Evolutionary conservation across 805 yeast genomes (phyloP).

Genomic region (Pichia deserticola): DNA sequence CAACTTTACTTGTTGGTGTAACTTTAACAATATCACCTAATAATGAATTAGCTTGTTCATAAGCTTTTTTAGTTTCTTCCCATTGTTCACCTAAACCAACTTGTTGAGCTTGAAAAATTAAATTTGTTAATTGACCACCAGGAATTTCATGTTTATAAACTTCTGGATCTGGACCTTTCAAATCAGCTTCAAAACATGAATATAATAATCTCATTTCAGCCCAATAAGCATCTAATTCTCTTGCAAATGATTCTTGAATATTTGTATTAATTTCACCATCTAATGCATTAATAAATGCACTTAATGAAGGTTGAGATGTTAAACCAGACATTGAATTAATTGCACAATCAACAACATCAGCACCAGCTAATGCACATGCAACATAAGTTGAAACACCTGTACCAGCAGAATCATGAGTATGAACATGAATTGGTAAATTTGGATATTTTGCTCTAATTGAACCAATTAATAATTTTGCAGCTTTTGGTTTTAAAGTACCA

Average conservation of each 20-base stretch:
- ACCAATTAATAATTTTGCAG: slow-evolving; percentile 77
- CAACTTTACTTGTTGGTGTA: slow-evolving; percentile 99
- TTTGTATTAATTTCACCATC: slow-evolving; percentile 82
- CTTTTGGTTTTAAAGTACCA: slow-evolving; percentile 94
- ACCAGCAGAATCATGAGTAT: slow-evolving; percentile 99
- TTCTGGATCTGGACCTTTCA: slow-evolving; percentile 99
- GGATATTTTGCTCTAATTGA: slow-evolving; percentile 83
- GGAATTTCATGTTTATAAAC: slow-evolving; percentile 98
- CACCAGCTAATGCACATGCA: slow-evolving; percentile 92
- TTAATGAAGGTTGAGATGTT: slow-evolving; percentile 96
- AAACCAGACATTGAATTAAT: slow-evolving; percentile 96
- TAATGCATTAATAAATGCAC: slow-evolving; percentile 85
- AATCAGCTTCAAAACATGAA: slow-evolving; percentile 95
- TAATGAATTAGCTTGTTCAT: slow-evolving; percentile 81
- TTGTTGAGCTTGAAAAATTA: slow-evolving; percentile 98
- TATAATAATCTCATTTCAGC: slow-evolving; percentile 96
- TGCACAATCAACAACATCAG: slow-evolving; percentile 97
- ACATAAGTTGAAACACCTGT: slow-evolving; percentile 97
- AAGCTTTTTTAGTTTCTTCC: slow-evolving; percentile 92
- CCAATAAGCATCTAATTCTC: slow-evolving; percentile 93
- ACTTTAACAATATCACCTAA: slow-evolving; percentile 97
- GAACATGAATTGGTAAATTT: slow-evolving; percentile 93
- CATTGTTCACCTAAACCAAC: slow-evolving; percentile 96
- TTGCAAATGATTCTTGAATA: slow-evolving; percentile 55
- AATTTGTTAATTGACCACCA: slow-evolving; percentile 98